A percentile compares a stretch with the other conserved stretches of the same genome.
Evolutionary conservation across 2,329 filamentous ascomycete species (phyloP).

Genomic region (Colletotrichum orbiculare): DNA sequence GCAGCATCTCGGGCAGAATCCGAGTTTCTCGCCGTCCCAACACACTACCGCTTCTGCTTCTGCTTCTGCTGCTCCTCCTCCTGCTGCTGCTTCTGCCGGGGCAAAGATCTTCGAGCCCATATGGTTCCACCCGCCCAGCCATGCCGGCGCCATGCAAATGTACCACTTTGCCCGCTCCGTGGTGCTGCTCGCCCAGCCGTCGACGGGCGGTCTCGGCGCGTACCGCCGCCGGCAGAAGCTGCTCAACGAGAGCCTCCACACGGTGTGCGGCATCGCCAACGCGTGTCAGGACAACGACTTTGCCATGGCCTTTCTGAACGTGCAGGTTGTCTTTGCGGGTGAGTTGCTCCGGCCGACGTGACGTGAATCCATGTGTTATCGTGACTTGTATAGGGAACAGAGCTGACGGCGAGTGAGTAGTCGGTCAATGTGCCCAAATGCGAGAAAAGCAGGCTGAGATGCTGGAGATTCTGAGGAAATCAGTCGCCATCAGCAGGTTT

Average conservation of each 20-base stretch:
- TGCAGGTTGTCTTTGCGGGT: slow-evolving; percentile 28
- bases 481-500: slow-evolving; percentile 18
- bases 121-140: slow-evolving; percentile 58
- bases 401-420: not conserved
- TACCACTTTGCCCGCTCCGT: slow-evolving; percentile 62
- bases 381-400: not conserved
- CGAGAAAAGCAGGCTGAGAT: slow-evolving; percentile 18
- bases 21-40: not conserved
- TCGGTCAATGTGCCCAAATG: slow-evolving; percentile 27
- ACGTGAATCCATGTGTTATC: not conserved
- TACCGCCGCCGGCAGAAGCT: slow-evolving; percentile 46
- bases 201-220: slow-evolving; percentile 47
- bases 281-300: slow-evolving; percentile 5
- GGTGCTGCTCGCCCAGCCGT: slow-evolving; percentile 41
- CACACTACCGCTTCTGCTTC: too few species aligned
- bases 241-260: slow-evolving; percentile 31
- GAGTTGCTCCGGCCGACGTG: not conserved
- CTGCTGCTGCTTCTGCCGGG: slow-evolving; percentile 33
- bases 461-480: slow-evolving; percentile 4
- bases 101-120: slow-evolving; percentile 54
- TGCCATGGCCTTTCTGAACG: slow-evolving; percentile 24
- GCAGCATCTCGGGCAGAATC: slow-evolving; percentile 2
- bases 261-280: slow-evolving; percentile 53
- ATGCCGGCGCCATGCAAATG: slow-evolving; percentile 59
- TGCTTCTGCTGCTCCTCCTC: too few species aligned